A percentile compares a stretch with the other conserved stretches of the same genome.
Conservation (phyloP, 2,329 filamentous ascomycete species). For the Rutstroemia sp. region DNA sequence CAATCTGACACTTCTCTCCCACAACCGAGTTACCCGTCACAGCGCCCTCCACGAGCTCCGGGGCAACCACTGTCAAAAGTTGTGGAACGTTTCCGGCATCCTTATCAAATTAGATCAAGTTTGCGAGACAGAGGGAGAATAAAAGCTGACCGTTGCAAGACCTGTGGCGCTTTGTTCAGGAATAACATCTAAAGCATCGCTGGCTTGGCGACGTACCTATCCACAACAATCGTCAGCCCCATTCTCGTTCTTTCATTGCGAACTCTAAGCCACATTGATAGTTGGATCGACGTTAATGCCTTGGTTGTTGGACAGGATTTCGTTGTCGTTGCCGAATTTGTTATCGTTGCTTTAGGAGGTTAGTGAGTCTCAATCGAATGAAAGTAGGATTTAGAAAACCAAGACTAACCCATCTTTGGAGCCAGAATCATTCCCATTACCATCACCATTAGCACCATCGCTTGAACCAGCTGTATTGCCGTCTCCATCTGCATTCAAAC, state of each 20-base stretch:
- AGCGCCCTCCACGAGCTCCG: neutral
- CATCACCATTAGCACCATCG: neutral
- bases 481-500: neutral
- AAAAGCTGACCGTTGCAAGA: too few species aligned
- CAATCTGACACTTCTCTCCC: neutral
- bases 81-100: neutral
- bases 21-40: neutral
- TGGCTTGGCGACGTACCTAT: neutral
- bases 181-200: neutral
- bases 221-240: too few species aligned
- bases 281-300: neutral
- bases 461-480: neutral
- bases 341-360: neutral
- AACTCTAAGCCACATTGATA: neutral
- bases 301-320: neutral
- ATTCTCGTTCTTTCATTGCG: neutral
- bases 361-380: neutral
- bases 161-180: neutral
- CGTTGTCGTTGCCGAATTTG: neutral
- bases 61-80: neutral
- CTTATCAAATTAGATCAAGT: too few species aligned
- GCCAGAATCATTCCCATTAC: neutral
- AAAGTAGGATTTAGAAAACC: neutral
- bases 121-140: too few species aligned
- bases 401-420: neutral